phyloP scores from a whole-genome alignment of 441 rosid species.

The Erodium texanum region DNA sequence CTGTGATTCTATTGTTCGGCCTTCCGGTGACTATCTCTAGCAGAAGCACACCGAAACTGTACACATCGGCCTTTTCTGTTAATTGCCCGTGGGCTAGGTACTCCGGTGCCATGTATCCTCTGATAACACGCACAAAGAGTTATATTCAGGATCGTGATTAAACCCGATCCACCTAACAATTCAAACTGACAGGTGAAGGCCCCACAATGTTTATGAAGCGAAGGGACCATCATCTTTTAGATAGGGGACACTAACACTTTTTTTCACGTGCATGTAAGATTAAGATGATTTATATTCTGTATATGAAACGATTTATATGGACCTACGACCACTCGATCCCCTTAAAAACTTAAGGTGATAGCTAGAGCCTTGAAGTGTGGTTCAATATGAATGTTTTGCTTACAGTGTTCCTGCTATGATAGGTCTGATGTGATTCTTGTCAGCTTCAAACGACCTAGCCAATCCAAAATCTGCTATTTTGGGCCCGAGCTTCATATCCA shows the following conservation, averaged over 20 bases:
- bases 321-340: no score
- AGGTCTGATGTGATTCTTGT: constrained; percentile 84
- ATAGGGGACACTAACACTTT: no score
- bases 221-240: no score
- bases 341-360: no score
- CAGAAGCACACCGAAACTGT: constrained; percentile 88
- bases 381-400: constrained; percentile 20
- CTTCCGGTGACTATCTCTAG: constrained; percentile 72
- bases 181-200: no score
- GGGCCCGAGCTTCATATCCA: constrained; percentile 66
- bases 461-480: constrained; percentile 92
- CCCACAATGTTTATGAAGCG: no score
- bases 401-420: constrained; percentile 91
- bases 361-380: no score
- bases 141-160: no score
- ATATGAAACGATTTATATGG: no score
- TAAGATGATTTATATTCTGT: no score
- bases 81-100: constrained; percentile 82
- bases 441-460: constrained; percentile 84
- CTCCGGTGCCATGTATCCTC: constrained; percentile 98
- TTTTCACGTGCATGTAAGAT: no score
- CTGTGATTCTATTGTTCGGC: constrained; percentile 67
- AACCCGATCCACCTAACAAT: no score
- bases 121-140: constrained; percentile 22
- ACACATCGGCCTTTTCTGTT: constrained; percentile 81